Percentiles rank a stretch among this genome's conserved stretches.
Conservation (phyloP, 805 yeast genomes). For the Sugiyamaella lignohabitans region DNA sequence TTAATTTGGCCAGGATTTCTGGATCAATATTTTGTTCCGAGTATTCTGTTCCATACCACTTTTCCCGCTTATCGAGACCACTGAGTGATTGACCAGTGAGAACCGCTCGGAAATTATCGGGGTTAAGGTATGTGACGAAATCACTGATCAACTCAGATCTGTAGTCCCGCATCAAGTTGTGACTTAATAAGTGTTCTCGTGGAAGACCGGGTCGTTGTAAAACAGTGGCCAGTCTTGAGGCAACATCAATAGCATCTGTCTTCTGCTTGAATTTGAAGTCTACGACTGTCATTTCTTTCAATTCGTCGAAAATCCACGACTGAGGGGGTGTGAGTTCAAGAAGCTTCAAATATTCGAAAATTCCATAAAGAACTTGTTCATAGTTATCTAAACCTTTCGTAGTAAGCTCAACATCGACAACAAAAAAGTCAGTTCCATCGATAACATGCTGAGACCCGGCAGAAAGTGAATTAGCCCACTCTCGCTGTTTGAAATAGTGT, state of each 20-base stretch:
- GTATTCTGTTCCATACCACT: conserved; percentile 91
- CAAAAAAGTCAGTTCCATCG: conserved; percentile 59
- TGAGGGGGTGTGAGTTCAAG: conserved; percentile 54
- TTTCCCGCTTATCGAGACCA: conserved; percentile 48
- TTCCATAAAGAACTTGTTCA: conserved; percentile 48
- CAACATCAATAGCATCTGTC: conserved; percentile 62
- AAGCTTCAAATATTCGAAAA: conserved; percentile 71
- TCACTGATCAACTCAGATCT: conserved; percentile 48
- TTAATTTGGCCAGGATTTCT: conserved; percentile 34
- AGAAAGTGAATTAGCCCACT: conserved; percentile 76
- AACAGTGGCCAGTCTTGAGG: conserved; percentile 55
- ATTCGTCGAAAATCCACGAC: conserved; percentile 74
- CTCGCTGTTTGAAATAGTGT: conserved; percentile 56
- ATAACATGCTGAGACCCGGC: conserved; percentile 56
- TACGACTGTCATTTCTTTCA: conserved; percentile 58
- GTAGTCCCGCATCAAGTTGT: conserved; percentile 50
- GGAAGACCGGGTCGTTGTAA: conserved; percentile 61
- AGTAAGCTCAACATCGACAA: conserved; percentile 71
- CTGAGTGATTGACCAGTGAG: conserved; percentile 49
- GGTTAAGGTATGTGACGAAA: conserved; percentile 44
- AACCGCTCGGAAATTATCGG: conserved; percentile 54
- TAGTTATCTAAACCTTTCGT: conserved; percentile 56
- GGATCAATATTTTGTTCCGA: conserved; percentile 27
- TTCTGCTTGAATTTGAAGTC: conserved; percentile 80
- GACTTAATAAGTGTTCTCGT: conserved; percentile 53